Conservation (phyloP, 495 filamentous ascomycete species). For the Aspergillus mulundensis region DNA sequence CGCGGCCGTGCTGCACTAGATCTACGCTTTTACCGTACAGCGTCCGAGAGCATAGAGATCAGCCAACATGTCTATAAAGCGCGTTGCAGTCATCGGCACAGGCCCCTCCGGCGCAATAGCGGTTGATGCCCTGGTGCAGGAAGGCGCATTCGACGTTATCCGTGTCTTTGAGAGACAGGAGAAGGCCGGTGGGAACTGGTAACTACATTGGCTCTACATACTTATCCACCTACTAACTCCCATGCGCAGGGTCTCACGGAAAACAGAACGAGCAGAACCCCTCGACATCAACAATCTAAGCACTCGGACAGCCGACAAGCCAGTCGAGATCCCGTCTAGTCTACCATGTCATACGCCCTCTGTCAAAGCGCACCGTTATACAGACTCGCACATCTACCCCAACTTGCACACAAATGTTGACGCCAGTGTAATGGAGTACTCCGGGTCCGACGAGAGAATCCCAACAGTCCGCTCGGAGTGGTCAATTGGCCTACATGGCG, state of each 20-base stretch:
- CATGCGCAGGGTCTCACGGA: conserved; percentile 38
- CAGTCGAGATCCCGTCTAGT: conserved; percentile 40
- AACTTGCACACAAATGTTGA: conserved; percentile 40
- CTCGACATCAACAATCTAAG: conserved; percentile 41
- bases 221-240: neutral
- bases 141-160: conserved; percentile 51
- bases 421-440: conserved; percentile 37
- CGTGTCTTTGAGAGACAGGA: conserved; percentile 59
- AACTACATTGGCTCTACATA: no score
- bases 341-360: conserved; percentile 46
- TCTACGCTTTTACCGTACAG: neutral
- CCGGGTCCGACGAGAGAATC: conserved; percentile 28
- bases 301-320: conserved; percentile 44
- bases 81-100: conserved; percentile 56
- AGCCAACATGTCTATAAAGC: conserved; percentile 35
- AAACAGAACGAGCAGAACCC: conserved; percentile 24
- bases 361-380: conserved; percentile 41
- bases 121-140: conserved; percentile 53
- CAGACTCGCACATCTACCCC: conserved; percentile 42
- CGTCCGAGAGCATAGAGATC: neutral
- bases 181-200: conserved; percentile 57
- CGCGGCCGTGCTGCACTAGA: neutral
- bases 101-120: conserved; percentile 58
- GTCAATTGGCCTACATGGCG: conserved; percentile 34
- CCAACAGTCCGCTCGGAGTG: conserved; percentile 30